These are phyloP conservation scores for Solanum tacnaense DNA, from an alignment of 257 asterid genomes.

Conservation along the genomic window DNA sequence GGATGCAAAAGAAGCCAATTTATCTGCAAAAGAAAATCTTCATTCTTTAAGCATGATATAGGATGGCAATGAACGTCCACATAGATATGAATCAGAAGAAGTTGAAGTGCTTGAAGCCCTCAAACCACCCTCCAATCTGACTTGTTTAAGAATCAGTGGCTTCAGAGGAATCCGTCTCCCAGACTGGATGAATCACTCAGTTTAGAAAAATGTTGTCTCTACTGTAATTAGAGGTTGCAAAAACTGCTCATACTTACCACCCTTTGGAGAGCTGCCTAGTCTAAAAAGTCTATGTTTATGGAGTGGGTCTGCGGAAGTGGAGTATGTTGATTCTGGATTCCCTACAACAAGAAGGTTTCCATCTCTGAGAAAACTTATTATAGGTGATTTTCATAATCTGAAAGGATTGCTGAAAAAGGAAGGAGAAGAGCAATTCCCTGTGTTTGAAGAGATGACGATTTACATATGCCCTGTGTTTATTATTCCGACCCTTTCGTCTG, in stretches of 20 bases:
- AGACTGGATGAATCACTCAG: too few species aligned
- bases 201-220: too few species aligned
- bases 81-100: background rate
- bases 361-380: background rate
- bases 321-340: conserved; percentile 1
- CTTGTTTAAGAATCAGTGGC: background rate
- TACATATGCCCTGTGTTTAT: too few species aligned
- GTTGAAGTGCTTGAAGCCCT: conserved; percentile 11
- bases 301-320: background rate
- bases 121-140: conserved; percentile 5
- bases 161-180: conserved; percentile 6
- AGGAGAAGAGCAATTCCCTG: background rate
- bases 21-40: too few species aligned
- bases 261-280: conserved; percentile 7
- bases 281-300: background rate
- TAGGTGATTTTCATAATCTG: background rate
- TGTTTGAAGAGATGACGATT: background rate
- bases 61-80: too few species aligned
- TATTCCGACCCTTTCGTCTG: too few species aligned
- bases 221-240: fast-evolving
- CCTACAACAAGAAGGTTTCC: background rate
- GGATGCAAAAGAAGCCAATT: too few species aligned
- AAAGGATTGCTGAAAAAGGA: background rate
- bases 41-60: too few species aligned
- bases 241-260: conserved; percentile 5